Conservation (phyloP, 768 basidiomycete genomes). For the Lactarius evosmus region DNA sequence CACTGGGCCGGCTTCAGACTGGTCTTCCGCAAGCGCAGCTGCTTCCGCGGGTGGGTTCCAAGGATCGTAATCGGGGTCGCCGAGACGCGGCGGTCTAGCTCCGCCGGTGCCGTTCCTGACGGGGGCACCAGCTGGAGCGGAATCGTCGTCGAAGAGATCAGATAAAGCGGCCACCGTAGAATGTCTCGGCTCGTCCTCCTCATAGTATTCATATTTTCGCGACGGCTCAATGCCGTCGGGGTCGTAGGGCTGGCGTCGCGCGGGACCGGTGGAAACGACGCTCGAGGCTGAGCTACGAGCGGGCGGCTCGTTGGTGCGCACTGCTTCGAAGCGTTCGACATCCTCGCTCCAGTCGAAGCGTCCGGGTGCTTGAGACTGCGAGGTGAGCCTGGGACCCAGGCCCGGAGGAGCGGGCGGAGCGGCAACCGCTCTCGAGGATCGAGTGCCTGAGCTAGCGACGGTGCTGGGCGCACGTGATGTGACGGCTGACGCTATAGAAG, state of each 20-base stretch:
- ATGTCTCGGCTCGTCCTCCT: background rate
- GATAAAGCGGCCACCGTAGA: background rate
- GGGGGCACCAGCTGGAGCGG: background rate
- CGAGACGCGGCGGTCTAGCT: background rate
- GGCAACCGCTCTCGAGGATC: background rate
- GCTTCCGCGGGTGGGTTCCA: background rate
- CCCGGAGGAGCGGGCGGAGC: background rate
- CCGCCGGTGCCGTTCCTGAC: background rate
- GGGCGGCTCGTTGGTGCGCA: background rate
- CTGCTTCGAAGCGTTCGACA: background rate
- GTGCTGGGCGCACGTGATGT: background rate
- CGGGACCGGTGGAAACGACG: background rate
- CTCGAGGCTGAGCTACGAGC: background rate
- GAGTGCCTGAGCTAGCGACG: background rate
- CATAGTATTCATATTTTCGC: background rate
- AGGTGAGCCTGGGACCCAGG: background rate
- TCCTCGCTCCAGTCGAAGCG: slow-evolving; percentile 22
- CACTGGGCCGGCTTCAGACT: background rate
- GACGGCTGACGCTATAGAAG: background rate
- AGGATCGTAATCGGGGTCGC: background rate
- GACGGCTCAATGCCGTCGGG: background rate
- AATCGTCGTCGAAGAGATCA: background rate
- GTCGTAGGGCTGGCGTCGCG: background rate
- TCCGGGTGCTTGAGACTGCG: background rate
- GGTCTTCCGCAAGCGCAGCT: background rate